Conservation (phyloP, 768 basidiomycete genomes). For the Rickenella mellea region DNA sequence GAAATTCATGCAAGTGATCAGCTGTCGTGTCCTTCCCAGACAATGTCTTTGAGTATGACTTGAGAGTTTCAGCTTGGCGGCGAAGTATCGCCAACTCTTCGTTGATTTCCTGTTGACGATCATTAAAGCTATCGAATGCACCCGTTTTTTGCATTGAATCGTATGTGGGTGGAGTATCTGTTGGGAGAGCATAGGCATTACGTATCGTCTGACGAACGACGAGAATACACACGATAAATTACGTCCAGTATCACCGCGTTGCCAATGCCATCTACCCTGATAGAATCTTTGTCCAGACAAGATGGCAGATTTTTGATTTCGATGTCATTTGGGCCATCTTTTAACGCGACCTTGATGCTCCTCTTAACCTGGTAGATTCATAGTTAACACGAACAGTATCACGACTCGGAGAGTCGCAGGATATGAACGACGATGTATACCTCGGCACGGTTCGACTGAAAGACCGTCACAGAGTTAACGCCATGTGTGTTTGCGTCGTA, state of each 20-base stretch:
- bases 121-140: conserved; percentile 14
- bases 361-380: not conserved
- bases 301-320: conserved; percentile 38
- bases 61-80: conserved; percentile 32
- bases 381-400: not conserved
- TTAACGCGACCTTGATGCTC: not conserved
- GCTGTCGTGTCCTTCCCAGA: conserved; percentile 32
- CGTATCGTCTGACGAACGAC: not conserved
- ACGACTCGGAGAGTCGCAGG: not conserved
- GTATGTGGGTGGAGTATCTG: conserved; percentile 20
- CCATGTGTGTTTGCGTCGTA: not conserved
- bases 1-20: conserved; percentile 27
- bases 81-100: conserved; percentile 28
- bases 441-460: conserved; percentile 48
- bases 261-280: conserved; percentile 43
- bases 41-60: conserved; percentile 34
- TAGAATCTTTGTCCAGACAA: conserved; percentile 40
- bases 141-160: conserved; percentile 27
- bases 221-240: conserved; percentile 18
- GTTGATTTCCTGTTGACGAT: conserved; percentile 4
- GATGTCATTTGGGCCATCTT: conserved; percentile 47
- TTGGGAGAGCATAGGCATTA: not conserved
- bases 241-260: conserved; percentile 45
- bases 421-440: conserved; percentile 38
- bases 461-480: conserved; percentile 37